Percentiles rank a stretch among this genome's conserved stretches.
These are phyloP conservation scores for Ceriops zippeliana DNA, from an alignment of 345 rosid genomes.

Conservation along the genomic window DNA sequence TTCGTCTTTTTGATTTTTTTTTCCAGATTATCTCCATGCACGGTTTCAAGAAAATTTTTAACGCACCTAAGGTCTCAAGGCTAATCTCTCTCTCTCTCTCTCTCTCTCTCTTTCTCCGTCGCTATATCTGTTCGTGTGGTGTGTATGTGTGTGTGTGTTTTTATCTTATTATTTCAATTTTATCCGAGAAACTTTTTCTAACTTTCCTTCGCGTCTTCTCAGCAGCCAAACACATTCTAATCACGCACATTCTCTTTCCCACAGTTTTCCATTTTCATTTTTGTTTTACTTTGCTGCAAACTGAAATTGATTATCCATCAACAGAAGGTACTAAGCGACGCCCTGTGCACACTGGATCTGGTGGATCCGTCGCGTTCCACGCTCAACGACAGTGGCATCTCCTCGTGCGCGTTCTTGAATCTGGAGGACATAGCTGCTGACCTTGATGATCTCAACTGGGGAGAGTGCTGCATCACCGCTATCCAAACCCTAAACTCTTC, in stretches of 20 bases:
- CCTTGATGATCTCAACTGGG: conserved; percentile 41
- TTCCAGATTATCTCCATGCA: conserved; percentile 43
- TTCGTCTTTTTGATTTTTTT: not conserved
- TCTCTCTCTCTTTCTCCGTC: not conserved
- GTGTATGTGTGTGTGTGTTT: too few species aligned
- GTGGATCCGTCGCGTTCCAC: conserved; percentile 54
- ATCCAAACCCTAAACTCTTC: conserved; percentile 23
- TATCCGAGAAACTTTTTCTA: not conserved
- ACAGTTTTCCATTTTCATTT: not conserved
- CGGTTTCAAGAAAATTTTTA: conserved; percentile 31
- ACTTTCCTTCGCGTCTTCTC: not conserved
- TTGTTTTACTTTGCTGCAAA: not conserved
- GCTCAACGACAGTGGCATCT: conserved; percentile 25
- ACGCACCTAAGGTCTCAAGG: conserved; percentile 17
- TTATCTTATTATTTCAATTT: not conserved
- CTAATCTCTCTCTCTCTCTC: not conserved
- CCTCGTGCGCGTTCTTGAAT: conserved; percentile 21
- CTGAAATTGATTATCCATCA: not conserved
- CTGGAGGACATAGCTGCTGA: conserved; percentile 32
- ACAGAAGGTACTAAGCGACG: conserved; percentile 37
- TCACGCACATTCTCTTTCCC: not conserved
- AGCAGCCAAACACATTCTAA: conserved; percentile 9
- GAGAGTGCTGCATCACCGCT: conserved; percentile 49
- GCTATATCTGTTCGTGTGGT: not conserved
- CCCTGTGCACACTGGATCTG: conserved; percentile 33